A percentile compares a stretch with the other conserved stretches of the same genome.
phyloP scores from a whole-genome alignment of 345 rosid species.

The Kandelia obovata region DNA sequence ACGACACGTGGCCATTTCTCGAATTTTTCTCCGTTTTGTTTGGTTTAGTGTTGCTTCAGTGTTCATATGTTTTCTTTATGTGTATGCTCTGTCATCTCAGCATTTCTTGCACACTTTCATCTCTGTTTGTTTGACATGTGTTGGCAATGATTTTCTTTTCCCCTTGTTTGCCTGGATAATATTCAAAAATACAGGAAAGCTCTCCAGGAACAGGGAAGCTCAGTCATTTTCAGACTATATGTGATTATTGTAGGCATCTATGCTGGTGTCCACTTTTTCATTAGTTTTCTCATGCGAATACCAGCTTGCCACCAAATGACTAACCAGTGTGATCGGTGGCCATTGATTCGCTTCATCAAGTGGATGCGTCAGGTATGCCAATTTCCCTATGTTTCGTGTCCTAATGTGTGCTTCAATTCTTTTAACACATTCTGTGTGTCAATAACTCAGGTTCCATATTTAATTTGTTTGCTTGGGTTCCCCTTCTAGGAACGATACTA shows the following conservation, averaged over 20 bases:
- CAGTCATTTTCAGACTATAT: slow-evolving; percentile 57
- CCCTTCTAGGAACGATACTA: slow-evolving; percentile 71
- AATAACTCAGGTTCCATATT: neutral
- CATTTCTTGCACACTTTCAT: slow-evolving; percentile 12
- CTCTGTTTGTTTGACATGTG: neutral
- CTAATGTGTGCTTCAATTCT: neutral
- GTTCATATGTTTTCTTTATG: slow-evolving; percentile 75
- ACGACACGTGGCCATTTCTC: slow-evolving; percentile 67
- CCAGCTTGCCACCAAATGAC: slow-evolving; percentile 78
- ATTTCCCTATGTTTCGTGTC: slow-evolving; percentile 4
- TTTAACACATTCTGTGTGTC: neutral
- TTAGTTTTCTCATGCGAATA: slow-evolving; percentile 82
- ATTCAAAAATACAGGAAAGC: slow-evolving; percentile 51
- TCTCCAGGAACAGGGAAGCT: slow-evolving; percentile 51
- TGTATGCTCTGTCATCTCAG: slow-evolving; percentile 49
- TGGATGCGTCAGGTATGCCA: slow-evolving; percentile 96
- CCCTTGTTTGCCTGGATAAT: slow-evolving; percentile 15
- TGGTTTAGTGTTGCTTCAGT: slow-evolving; percentile 79
- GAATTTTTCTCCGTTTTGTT: slow-evolving; percentile 79
- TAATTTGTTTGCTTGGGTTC: slow-evolving; percentile 6
- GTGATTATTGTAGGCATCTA: slow-evolving; percentile 73
- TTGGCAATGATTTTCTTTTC: neutral
- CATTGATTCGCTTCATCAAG: slow-evolving; percentile 68
- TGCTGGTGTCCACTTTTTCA: slow-evolving; percentile 73
- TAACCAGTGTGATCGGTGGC: slow-evolving; percentile 77